phyloP scores from a whole-genome alignment of 1,139 yeast genomes.

The Williopsis jadinii region DNA sequence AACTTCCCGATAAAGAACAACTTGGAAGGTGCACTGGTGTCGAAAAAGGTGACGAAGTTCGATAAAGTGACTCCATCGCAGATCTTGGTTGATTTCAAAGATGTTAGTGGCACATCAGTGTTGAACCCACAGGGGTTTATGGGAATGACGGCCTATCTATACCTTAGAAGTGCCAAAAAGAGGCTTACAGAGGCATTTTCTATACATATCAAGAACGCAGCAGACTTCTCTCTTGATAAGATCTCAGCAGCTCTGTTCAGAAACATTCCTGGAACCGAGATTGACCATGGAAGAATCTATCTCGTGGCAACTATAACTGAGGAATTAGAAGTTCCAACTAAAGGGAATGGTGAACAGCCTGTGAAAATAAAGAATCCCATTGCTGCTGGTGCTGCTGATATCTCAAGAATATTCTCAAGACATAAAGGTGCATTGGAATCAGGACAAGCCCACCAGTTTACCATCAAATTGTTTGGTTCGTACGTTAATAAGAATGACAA shows the following conservation, averaged over 20 bases:
- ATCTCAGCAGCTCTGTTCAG: slow-evolving; percentile 75
- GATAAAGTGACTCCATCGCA: slow-evolving; percentile 60
- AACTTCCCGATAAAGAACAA: slow-evolving; percentile 53
- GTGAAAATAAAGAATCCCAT: slow-evolving; percentile 58
- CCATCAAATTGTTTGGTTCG: slow-evolving; percentile 68
- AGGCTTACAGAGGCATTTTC: slow-evolving; percentile 79
- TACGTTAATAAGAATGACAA: slow-evolving; percentile 33
- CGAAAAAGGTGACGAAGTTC: slow-evolving; percentile 41
- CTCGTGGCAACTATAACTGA: slow-evolving; percentile 66
- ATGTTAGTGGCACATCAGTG: slow-evolving; percentile 56
- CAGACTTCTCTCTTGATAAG: slow-evolving; percentile 56
- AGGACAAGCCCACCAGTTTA: slow-evolving; percentile 66
- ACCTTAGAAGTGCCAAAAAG: slow-evolving; percentile 56
- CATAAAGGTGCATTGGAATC: slow-evolving; percentile 50
- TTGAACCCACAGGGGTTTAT: slow-evolving; percentile 63
- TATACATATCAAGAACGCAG: slow-evolving; percentile 53
- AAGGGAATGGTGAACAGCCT: slow-evolving; percentile 1
- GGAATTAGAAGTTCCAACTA: slow-evolving; percentile 33
- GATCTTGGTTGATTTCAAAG: slow-evolving; percentile 71
- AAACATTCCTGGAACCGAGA: slow-evolving; percentile 68
- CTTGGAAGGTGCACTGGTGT: slow-evolving; percentile 29
- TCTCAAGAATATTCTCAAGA: slow-evolving; percentile 68
- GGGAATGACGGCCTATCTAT: slow-evolving; percentile 68
- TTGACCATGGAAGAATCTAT: slow-evolving; percentile 55
- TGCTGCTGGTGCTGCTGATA: slow-evolving; percentile 86